Percentiles rank a stretch among this genome's conserved stretches.
phyloP scores from a whole-genome alignment of 345 rosid genomes.

The Arabis alpina region DNA sequence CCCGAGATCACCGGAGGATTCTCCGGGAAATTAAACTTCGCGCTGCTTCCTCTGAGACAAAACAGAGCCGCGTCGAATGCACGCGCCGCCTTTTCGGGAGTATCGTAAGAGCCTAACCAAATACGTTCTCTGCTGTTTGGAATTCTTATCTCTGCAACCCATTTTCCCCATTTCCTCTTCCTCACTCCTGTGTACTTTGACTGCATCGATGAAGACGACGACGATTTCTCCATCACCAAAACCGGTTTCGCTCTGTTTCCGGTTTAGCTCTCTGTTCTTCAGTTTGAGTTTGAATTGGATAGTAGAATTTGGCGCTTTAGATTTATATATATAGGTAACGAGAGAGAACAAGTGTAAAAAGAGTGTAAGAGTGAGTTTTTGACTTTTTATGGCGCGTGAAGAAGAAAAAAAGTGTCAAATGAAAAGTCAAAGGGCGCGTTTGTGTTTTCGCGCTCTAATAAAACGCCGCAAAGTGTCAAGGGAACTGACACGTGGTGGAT shows the following conservation, averaged over 20 bases:
- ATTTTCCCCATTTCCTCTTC: constrained; percentile 92
- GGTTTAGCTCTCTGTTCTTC: background rate
- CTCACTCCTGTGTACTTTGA: constrained; percentile 82
- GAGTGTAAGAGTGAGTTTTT: constrained; percentile 34
- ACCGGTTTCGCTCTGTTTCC: background rate
- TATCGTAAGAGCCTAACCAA: constrained; percentile 82
- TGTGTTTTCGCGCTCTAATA: background rate
- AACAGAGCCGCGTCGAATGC: constrained; percentile 85
- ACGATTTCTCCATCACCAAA: constrained; percentile 15
- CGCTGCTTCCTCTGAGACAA: constrained; percentile 70
- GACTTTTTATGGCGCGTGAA: constrained; percentile 36
- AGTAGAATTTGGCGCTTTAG: constrained; percentile 14
- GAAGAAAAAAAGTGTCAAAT: background rate
- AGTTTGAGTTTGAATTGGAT: constrained; percentile 7
- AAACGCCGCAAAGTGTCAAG: constrained; percentile 31
- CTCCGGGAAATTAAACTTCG: constrained; percentile 76
- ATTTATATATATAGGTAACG: constrained; percentile 4
- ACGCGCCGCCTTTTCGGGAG: constrained; percentile 79
- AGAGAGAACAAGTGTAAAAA: background rate
- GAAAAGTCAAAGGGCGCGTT: constrained; percentile 27
- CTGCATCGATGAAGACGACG: constrained; percentile 30
- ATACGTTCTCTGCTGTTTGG: constrained; percentile 90
- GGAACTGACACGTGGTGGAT: constrained; percentile 29
- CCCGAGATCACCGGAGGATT: constrained; percentile 63
- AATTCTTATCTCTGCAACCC: constrained; percentile 89